phyloP scores from a whole-genome alignment of 768 basidiomycete genomes.

The Polyporus arcularius region DNA sequence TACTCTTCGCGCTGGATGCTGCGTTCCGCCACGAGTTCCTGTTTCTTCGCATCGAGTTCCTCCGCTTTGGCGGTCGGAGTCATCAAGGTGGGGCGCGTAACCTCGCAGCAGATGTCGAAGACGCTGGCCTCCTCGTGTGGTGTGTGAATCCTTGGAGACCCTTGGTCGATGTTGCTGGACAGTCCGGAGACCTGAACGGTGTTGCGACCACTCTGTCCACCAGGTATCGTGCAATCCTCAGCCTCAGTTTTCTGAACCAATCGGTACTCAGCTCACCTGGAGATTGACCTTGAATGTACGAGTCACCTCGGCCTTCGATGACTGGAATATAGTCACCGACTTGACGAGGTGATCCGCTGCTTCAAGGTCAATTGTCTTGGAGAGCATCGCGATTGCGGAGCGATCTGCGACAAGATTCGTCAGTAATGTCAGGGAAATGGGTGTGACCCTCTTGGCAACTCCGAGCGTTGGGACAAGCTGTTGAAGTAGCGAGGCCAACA shows the following conservation, averaged over 20 bases:
- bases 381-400: too few species aligned
- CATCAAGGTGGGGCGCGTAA: conserved; percentile 26
- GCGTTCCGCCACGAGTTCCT: conserved; percentile 39
- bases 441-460: too few species aligned
- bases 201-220: conserved; percentile 50
- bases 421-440: too few species aligned
- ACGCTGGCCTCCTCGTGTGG: conserved; percentile 46
- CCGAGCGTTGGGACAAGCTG: too few species aligned
- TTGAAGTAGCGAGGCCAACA: too few species aligned
- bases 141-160: conserved; percentile 57
- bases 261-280: conserved; percentile 35
- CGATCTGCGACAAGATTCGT: too few species aligned
- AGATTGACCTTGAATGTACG: conserved; percentile 50
- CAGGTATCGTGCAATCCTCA: not conserved
- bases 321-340: conserved; percentile 59
- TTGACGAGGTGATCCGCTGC: conserved; percentile 34
- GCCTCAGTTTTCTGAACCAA: not conserved
- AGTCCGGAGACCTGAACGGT: conserved; percentile 51
- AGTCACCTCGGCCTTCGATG: conserved; percentile 55
- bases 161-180: conserved; percentile 50
- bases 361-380: not conserved
- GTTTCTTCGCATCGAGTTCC: conserved; percentile 36
- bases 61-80: conserved; percentile 33
- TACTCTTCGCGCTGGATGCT: conserved; percentile 43
- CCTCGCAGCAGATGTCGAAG: conserved; percentile 51